A percentile compares a stretch with the other conserved stretches of the same genome.
Evolutionary conservation across 208 protist genomes (phyloP).

Genomic region (Leishmania martiniquensis): DNA sequence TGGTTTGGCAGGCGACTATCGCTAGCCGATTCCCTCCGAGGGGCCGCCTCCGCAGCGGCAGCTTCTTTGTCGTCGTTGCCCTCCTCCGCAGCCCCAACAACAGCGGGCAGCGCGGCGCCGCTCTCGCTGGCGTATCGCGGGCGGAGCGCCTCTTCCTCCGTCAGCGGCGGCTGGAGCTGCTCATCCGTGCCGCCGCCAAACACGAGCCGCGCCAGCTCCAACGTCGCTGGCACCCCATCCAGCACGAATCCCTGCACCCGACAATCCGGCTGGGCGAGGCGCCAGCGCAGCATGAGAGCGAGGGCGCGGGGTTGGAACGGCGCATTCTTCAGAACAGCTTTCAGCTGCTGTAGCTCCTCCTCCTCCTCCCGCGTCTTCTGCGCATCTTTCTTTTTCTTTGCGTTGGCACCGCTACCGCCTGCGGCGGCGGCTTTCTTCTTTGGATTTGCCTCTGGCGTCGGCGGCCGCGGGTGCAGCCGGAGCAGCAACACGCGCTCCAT

Average conservation of each 20-base stretch:
- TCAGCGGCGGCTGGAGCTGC: conserved; percentile 58
- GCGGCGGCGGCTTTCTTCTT: conserved; percentile 45
- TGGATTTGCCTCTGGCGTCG: conserved; percentile 57
- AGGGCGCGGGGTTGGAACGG: conserved; percentile 84
- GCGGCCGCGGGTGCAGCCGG: conserved; percentile 39
- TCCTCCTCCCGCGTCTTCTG: conserved; percentile 73
- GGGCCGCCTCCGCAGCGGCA: conserved; percentile 17
- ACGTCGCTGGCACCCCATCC: conserved; percentile 89
- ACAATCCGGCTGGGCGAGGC: conserved; percentile 79
- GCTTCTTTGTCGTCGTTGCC: conserved; percentile 8
- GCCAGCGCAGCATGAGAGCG: conserved; percentile 90
- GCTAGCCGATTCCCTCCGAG: conserved; percentile 45
- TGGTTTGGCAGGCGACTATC: conserved; percentile 74
- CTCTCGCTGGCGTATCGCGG: conserved; percentile 25
- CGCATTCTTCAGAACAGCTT: conserved; percentile 59
- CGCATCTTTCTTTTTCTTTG: conserved; percentile 52
- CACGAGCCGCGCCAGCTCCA: conserved; percentile 83
- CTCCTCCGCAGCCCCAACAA: not conserved
- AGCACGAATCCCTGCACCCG: conserved; percentile 94
- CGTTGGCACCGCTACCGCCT: conserved; percentile 23
- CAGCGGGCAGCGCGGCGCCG: not conserved
- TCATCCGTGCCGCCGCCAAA: conserved; percentile 45
- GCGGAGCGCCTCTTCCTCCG: conserved; percentile 79
- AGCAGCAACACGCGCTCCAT: conserved; percentile 87
- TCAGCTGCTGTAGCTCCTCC: conserved; percentile 61